phyloP scores from a whole-genome alignment of 148 eudicot species.

The Diospyros lotus region DNA sequence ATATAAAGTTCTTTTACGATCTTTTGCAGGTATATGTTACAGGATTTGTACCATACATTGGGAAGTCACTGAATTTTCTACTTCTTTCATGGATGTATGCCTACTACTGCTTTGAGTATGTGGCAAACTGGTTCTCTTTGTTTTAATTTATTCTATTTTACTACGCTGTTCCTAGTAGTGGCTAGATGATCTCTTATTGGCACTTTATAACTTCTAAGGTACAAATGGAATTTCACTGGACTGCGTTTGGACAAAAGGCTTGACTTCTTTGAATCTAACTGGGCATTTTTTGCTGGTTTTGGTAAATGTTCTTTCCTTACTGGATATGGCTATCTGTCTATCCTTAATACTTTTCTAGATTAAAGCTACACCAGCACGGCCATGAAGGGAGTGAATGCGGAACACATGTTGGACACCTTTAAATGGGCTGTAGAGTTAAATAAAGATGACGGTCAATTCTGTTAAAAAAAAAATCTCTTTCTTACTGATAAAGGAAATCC shows the following conservation, averaged over 20 bases:
- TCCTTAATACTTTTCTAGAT: too few relatives aligned
- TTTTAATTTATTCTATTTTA: background rate
- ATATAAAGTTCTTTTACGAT: background rate
- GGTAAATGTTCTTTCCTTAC: slow-evolving; percentile 41
- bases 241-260: slow-evolving; percentile 80
- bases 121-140: slow-evolving; percentile 16
- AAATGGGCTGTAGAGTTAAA: too few relatives aligned
- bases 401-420: too few relatives aligned
- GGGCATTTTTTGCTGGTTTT: slow-evolving; percentile 98
- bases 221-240: slow-evolving; percentile 95
- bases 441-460: too few relatives aligned
- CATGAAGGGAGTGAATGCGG: too few relatives aligned
- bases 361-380: too few relatives aligned
- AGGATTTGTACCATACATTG: slow-evolving; percentile 74
- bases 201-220: slow-evolving; percentile 39
- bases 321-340: background rate
- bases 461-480: too few relatives aligned
- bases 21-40: slow-evolving; percentile 66
- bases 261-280: slow-evolving; percentile 92
- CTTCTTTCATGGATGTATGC: slow-evolving; percentile 98
- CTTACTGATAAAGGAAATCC: too few relatives aligned
- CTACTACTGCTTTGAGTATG: slow-evolving; percentile 96
- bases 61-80: slow-evolving; percentile 70
- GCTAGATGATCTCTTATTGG: slow-evolving; percentile 13
- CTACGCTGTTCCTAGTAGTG: background rate